A percentile compares a stretch with the other conserved stretches of the same genome.
These are phyloP conservation scores for Gonapodya sp. DNA, from an alignment of 192 early-diverging fungal genomes.

Conservation along the genomic window DNA sequence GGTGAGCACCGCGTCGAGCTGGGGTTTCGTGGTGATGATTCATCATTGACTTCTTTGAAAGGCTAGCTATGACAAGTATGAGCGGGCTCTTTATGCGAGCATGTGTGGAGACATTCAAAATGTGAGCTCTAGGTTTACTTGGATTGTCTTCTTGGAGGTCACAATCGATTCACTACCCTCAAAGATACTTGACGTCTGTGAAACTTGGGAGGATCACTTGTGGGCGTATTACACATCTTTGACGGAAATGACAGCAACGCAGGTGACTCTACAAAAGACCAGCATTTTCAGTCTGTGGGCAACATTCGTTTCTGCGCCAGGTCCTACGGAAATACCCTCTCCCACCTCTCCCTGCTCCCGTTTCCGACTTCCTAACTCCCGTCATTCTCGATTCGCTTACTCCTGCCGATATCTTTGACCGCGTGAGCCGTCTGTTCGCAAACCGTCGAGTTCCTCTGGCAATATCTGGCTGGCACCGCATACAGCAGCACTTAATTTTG, in stretches of 20 bases:
- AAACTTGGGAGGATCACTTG: slow-evolving; percentile 76
- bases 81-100: slow-evolving; percentile 70
- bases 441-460: not conserved
- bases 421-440: slow-evolving; percentile 10
- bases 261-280: no score
- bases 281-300: no score
- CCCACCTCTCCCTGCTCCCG: not conserved
- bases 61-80: slow-evolving; percentile 30
- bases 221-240: slow-evolving; percentile 73
- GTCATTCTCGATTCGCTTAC: not conserved
- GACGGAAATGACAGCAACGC: slow-evolving; percentile 49
- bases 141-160: not conserved
- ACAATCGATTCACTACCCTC: not conserved
- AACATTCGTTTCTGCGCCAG: not conserved
- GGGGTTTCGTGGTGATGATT: not conserved
- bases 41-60: not conserved
- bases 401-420: not conserved
- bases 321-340: not conserved
- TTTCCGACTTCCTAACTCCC: not conserved
- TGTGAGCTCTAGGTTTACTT: slow-evolving; percentile 15
- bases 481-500: slow-evolving; percentile 43
- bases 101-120: slow-evolving; percentile 62
- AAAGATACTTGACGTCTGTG: slow-evolving; percentile 50
- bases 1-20: slow-evolving; percentile 7
- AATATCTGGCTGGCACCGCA: not conserved